These are phyloP conservation scores for Eustoma russellianum DNA, from an alignment of 257 asterid species.

Conservation along the genomic window DNA sequence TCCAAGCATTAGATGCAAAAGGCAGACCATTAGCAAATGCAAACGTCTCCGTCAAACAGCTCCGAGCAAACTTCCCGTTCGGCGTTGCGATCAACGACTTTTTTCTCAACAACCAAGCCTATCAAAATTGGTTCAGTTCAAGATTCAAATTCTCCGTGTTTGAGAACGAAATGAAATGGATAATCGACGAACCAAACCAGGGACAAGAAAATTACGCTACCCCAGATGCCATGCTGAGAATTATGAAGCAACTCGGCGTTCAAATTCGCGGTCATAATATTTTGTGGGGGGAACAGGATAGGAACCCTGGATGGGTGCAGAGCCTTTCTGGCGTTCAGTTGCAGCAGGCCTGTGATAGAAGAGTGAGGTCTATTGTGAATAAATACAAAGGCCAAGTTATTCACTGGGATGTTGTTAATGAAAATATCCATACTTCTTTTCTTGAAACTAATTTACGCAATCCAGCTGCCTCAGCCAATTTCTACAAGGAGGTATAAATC, in stretches of 20 bases:
- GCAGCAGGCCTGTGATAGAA: slow-evolving; percentile 17
- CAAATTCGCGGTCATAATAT: slow-evolving; percentile 46
- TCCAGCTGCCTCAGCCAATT: too few species aligned
- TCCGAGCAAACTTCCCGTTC: slow-evolving; percentile 19
- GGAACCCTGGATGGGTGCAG: slow-evolving; percentile 36
- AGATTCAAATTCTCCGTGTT: slow-evolving; percentile 56
- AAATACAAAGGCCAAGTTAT: slow-evolving; percentile 40
- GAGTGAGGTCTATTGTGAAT: slow-evolving; percentile 30
- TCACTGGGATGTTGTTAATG: slow-evolving; percentile 71
- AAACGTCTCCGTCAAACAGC: too few species aligned
- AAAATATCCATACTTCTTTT: slow-evolving; percentile 44
- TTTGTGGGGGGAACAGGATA: slow-evolving; percentile 43
- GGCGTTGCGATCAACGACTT: slow-evolving; percentile 45
- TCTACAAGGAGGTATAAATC: too few species aligned
- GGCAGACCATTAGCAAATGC: slow-evolving; percentile 25
- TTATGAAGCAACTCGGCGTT: slow-evolving; percentile 13
- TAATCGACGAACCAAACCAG: slow-evolving; percentile 16
- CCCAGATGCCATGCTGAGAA: slow-evolving; percentile 38
- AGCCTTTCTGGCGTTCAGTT: slow-evolving; percentile 21
- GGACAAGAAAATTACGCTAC: slow-evolving; percentile 32
- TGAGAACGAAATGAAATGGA: slow-evolving; percentile 71
- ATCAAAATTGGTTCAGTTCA: slow-evolving; percentile 46
- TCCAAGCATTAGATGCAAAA: slow-evolving; percentile 14
- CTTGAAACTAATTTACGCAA: slow-evolving; percentile 18
- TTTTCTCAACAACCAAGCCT: slow-evolving; percentile 33